These are phyloP conservation scores for Haematococcus sp. DNA, from an alignment of 139 green algal genomes.

Conservation along the genomic window DNA sequence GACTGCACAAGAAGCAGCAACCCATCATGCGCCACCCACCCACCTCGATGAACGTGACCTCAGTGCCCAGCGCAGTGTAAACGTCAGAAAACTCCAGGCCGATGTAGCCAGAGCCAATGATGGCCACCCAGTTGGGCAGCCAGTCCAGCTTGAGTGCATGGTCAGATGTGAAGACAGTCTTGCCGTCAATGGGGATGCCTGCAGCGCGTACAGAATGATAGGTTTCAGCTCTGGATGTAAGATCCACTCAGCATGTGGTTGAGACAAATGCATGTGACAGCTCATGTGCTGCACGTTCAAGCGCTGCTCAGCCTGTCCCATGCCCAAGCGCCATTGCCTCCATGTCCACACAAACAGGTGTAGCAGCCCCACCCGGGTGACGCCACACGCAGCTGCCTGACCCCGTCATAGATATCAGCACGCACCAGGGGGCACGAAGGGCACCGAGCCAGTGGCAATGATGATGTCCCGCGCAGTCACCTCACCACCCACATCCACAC, in stretches of 20 bases:
- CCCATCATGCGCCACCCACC: not conserved
- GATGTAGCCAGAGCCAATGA: slow-evolving; percentile 99
- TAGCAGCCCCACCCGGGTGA: too few species aligned
- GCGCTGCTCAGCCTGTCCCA: too few species aligned
- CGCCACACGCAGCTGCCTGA: too few species aligned
- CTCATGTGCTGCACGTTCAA: too few species aligned
- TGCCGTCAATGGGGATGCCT: slow-evolving; percentile 97
- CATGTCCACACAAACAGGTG: too few species aligned
- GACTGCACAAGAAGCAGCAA: too few species aligned
- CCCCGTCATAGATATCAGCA: too few species aligned
- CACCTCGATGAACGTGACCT: slow-evolving; percentile 98
- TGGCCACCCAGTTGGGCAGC: slow-evolving; percentile 97
- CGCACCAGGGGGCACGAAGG: slow-evolving; percentile 90
- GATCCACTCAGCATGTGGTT: too few species aligned
- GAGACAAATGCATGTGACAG: too few species aligned
- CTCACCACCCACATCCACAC: slow-evolving; percentile 88
- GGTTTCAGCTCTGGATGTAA: too few species aligned
- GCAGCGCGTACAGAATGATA: not conserved
- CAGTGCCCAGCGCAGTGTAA: slow-evolving; percentile 92
- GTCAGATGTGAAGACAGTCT: slow-evolving; percentile 98
- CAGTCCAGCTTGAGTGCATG: slow-evolving; percentile 98
- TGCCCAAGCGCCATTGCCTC: too few species aligned
- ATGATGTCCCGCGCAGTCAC: slow-evolving; percentile 95
- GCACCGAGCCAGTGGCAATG: slow-evolving; percentile 94
- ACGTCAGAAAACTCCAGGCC: slow-evolving; percentile 99